A percentile compares a stretch with the other conserved stretches of the same genome.
These are phyloP conservation scores for Leersia perrieri DNA, from an alignment of 176 grass and related monocot species.

Conservation along the genomic window DNA sequence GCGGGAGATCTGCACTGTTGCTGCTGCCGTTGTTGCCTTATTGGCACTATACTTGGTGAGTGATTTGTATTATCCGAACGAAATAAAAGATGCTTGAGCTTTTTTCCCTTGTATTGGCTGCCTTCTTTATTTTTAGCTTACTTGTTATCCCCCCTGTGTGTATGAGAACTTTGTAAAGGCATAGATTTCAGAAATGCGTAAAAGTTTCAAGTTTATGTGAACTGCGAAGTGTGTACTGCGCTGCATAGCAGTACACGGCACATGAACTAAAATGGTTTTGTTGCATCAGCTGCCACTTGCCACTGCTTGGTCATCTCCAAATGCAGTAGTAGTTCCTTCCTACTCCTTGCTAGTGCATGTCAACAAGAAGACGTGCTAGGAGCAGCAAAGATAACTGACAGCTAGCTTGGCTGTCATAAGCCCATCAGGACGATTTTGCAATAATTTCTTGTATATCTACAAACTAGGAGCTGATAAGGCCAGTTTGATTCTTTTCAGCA, in stretches of 20 bases:
- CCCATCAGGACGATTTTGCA: background rate
- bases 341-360: background rate
- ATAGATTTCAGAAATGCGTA: slow-evolving; percentile 30
- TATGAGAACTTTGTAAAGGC: slow-evolving; percentile 37
- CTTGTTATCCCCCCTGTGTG: background rate
- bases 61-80: slow-evolving; percentile 29
- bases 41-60: slow-evolving; percentile 7
- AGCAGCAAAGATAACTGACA: background rate
- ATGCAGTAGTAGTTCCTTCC: too few species aligned
- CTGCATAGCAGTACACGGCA: too few species aligned
- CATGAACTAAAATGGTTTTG: too few species aligned
- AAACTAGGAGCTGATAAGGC: background rate
- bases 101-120: slow-evolving; percentile 20
- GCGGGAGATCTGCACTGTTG: background rate
- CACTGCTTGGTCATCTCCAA: too few species aligned
- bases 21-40: background rate
- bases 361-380: background rate
- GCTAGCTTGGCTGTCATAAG: background rate
- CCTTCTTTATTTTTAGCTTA: slow-evolving; percentile 4
- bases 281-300: too few species aligned
- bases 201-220: background rate
- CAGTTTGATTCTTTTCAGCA: background rate
- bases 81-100: slow-evolving; percentile 30
- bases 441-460: background rate
- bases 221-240: too few species aligned